Conservation (phyloP, 495 filamentous ascomycete species). For the Xylaria acuta region DNA sequence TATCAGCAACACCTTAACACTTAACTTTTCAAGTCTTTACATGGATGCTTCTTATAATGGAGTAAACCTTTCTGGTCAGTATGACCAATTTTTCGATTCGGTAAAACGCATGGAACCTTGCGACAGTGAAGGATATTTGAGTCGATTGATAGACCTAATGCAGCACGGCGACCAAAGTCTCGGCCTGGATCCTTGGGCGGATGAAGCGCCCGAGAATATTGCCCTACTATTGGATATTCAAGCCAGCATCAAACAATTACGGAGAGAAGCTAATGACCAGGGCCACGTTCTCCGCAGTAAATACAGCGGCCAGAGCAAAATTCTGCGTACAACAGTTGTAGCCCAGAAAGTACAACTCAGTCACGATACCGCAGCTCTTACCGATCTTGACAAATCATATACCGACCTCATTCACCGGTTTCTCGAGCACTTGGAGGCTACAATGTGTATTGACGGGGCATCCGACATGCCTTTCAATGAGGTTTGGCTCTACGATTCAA, state of each 20-base stretch:
- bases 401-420: conserved; percentile 74
- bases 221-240: conserved; percentile 47
- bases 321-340: conserved; percentile 82
- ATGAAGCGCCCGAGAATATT: conserved; percentile 43
- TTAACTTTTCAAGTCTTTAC: conserved; percentile 48
- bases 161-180: conserved; percentile 47
- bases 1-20: conserved; percentile 20
- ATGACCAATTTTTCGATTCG: conserved; percentile 42
- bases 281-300: conserved; percentile 70
- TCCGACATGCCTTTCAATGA: conserved; percentile 76
- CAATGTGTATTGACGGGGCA: conserved; percentile 65
- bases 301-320: conserved; percentile 72
- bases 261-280: conserved; percentile 47
- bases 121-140: conserved; percentile 47
- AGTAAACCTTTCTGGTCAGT: conserved; percentile 39
- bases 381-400: conserved; percentile 76
- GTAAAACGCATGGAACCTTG: conserved; percentile 50
- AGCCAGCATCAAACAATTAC: conserved; percentile 46
- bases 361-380: conserved; percentile 76
- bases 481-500: conserved; percentile 82
- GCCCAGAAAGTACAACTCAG: conserved; percentile 87
- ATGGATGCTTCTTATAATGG: conserved; percentile 45
- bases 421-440: conserved; percentile 58
- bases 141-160: conserved; percentile 42
- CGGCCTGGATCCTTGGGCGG: conserved; percentile 42